A percentile compares a stretch with the other conserved stretches of the same genome.
Evolutionary conservation across 495 filamentous ascomycete species (phyloP).

Genomic region (Penicillium simplicissimum): DNA sequence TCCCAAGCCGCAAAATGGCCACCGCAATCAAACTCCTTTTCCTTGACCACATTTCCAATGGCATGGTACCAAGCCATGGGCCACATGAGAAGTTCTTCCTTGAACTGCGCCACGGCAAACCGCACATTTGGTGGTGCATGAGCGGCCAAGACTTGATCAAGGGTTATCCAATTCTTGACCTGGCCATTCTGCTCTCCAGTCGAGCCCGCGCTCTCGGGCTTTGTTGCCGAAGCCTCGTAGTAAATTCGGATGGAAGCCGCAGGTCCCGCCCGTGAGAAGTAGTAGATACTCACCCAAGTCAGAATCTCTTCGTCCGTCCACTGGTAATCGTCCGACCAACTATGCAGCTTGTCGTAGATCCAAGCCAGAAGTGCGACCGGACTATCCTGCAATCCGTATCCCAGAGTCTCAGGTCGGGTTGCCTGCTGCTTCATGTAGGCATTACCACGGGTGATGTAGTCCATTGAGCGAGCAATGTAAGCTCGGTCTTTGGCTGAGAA

Average conservation of each 20-base stretch:
- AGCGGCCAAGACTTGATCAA: conserved; percentile 16
- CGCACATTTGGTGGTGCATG: conserved; percentile 31
- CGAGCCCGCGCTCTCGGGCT: conserved; percentile 10
- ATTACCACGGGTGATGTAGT: conserved; percentile 40
- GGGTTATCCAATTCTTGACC: conserved; percentile 20
- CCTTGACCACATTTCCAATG: conserved; percentile 44
- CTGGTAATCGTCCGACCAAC: conserved; percentile 50
- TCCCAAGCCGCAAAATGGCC: conserved; percentile 59
- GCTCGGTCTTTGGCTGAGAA: conserved; percentile 38
- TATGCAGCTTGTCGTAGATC: conserved; percentile 57
- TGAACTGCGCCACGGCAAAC: conserved; percentile 47
- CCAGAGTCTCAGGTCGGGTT: conserved; percentile 53
- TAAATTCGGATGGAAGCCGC: conserved; percentile 52
- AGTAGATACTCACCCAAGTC: conserved; percentile 56
- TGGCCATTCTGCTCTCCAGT: conserved; percentile 4
- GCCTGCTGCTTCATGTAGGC: conserved; percentile 48
- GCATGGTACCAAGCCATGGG: conserved; percentile 43
- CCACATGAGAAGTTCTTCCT: conserved; percentile 43
- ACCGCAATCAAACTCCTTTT: conserved; percentile 43
- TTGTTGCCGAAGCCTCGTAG: conserved; percentile 42
- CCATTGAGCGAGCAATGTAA: conserved; percentile 31
- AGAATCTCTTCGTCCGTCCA: conserved; percentile 59
- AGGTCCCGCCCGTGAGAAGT: conserved; percentile 52
- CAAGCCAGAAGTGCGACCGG: conserved; percentile 54
- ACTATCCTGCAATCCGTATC: conserved; percentile 51